phyloP scores from a whole-genome alignment of 208 protist genomes.

The Crithidia sp. region DNA sequence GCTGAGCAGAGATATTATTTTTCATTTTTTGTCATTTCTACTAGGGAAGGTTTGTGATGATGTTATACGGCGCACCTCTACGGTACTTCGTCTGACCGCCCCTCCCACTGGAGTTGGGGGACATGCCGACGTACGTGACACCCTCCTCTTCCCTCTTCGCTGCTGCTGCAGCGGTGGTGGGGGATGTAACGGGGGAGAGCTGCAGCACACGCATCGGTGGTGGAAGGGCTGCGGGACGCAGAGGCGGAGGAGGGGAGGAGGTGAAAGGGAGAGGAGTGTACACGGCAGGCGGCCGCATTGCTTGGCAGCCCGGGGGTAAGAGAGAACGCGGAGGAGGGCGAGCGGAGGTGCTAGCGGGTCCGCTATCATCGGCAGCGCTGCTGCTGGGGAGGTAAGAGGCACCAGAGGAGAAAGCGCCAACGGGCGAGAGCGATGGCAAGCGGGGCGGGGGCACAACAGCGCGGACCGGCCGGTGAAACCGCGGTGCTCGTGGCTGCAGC shows the following conservation, averaged over 20 bases:
- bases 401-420: background rate
- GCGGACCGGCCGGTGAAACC: background rate
- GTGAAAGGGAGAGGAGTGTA: background rate
- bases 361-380: background rate
- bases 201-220: background rate
- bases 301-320: conserved; percentile 20
- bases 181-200: background rate
- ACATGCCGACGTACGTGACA: conserved; percentile 6
- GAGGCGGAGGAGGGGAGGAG: background rate
- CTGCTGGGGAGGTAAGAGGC: background rate
- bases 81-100: background rate
- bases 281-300: conserved; percentile 17
- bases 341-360: too few relatives aligned
- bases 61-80: conserved; percentile 25
- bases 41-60: conserved; percentile 29
- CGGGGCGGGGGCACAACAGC: background rate
- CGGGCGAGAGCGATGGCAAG: conserved; percentile 10
- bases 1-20: too few relatives aligned
- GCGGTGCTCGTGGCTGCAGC: background rate
- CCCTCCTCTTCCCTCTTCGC: background rate
- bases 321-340: background rate
- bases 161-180: background rate
- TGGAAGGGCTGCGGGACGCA: background rate
- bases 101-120: background rate
- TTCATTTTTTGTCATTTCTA: too few relatives aligned